Conservation (phyloP, 2,329 filamentous ascomycete species). For the Fusarium chlamydosporum region DNA sequence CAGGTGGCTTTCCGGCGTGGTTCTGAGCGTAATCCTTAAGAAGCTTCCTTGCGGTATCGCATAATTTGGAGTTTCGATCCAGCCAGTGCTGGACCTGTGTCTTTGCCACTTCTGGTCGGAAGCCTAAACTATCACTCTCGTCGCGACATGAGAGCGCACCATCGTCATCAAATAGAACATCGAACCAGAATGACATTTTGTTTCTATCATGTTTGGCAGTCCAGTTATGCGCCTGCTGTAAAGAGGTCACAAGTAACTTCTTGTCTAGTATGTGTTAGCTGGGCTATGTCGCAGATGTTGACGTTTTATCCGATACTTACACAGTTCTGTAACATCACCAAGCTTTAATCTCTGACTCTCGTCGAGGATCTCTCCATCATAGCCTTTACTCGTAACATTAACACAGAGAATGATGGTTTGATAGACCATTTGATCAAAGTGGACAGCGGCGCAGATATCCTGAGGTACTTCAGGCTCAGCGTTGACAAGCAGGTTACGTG, state of each 20-base stretch:
- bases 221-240: conserved; percentile 79
- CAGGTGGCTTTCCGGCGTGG: conserved; percentile 64
- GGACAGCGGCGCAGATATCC: conserved; percentile 74
- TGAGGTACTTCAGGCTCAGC: conserved; percentile 75
- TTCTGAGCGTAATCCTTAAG: conserved; percentile 69
- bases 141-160: conserved; percentile 63
- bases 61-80: conserved; percentile 71
- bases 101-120: conserved; percentile 70
- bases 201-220: conserved; percentile 77
- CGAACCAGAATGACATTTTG: conserved; percentile 78
- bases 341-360: conserved; percentile 69
- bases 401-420: conserved; percentile 76
- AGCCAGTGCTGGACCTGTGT: conserved; percentile 74
- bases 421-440: conserved; percentile 76
- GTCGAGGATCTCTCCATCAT: conserved; percentile 74
- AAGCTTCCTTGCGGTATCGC: conserved; percentile 67
- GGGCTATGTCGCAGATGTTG: neutral
- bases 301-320: conserved; percentile 58
- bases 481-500: conserved; percentile 74
- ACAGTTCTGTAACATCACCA: conserved; percentile 74
- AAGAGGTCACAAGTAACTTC: conserved; percentile 74
- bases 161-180: conserved; percentile 74
- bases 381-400: conserved; percentile 76
- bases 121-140: conserved; percentile 67
- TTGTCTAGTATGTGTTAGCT: conserved; percentile 64